A percentile compares a stretch with the other conserved stretches of the same genome.
phyloP scores from a whole-genome alignment of 202 grass and related monocot species.

The Carex arenaria region DNA sequence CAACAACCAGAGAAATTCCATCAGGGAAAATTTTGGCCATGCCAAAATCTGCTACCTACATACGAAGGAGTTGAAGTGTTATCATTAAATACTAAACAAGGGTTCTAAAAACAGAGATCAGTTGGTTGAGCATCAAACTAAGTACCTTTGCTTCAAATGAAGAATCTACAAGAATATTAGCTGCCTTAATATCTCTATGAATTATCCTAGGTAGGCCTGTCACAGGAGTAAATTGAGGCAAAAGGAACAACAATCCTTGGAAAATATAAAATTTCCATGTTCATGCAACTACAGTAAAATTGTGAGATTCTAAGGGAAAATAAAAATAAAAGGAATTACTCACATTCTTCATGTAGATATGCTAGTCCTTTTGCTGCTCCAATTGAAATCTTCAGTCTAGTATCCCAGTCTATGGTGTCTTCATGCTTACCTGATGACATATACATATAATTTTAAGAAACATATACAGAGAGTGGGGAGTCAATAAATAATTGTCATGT shows the following conservation, averaged over 20 bases:
- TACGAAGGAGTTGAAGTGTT: constrained; percentile 15
- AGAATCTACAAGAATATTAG: constrained; percentile 88
- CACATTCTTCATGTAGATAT: constrained; percentile 97
- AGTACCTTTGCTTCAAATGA: constrained; percentile 88
- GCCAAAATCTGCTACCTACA: constrained; percentile 97
- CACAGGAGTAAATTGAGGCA: not conserved
- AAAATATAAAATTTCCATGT: no score
- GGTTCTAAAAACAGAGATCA: constrained; percentile 26
- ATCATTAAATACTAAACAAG: constrained; percentile 5
- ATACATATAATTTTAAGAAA: no score
- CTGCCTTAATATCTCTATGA: constrained; percentile 90
- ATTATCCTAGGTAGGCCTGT: constrained; percentile 89
- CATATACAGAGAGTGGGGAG: no score
- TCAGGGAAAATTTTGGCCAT: constrained; percentile 73
- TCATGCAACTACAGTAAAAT: no score
- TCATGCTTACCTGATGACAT: constrained; percentile 9
- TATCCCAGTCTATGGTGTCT: constrained; percentile 70
- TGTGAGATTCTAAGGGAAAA: not conserved
- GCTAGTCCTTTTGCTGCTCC: constrained; percentile 92
- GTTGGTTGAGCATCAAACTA: not conserved
- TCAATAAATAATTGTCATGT: no score
- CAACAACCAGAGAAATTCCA: constrained; percentile 62
- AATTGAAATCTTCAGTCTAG: constrained; percentile 77
- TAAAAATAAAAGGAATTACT: constrained; percentile 23
- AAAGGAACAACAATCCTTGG: not conserved